Percentiles rank a stretch among this genome's conserved stretches.
phyloP scores from a whole-genome alignment of 129 eudicot genomes.

The carrot (Daucus carota) region DH1_v3.0 NC_030386.2:36307001-36307500 shows the following conservation, averaged over 20 bases:
- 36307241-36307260: conserved; percentile 94
- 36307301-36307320: no score
- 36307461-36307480: neutral
- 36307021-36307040: neutral
- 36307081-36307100: neutral
- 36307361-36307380: neutral
- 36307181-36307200: neutral
- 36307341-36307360: neutral
- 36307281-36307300: conserved; percentile 35
- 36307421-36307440: no score
- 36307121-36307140: no score
- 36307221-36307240: conserved; percentile 84
- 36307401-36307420: no score
- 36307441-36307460: neutral
- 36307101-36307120: no score
- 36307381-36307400: no score
- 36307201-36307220: conserved; percentile 57
- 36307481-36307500: neutral
- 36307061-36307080: no score
- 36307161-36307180: neutral
- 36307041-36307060: neutral
- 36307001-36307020: neutral
- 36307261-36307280: conserved; percentile 80
- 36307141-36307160: neutral
- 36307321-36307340: neutral